These are phyloP conservation scores for Azolla pinnata DNA, from an alignment of 75 land plant genomes.

Conservation along the genomic window DNA sequence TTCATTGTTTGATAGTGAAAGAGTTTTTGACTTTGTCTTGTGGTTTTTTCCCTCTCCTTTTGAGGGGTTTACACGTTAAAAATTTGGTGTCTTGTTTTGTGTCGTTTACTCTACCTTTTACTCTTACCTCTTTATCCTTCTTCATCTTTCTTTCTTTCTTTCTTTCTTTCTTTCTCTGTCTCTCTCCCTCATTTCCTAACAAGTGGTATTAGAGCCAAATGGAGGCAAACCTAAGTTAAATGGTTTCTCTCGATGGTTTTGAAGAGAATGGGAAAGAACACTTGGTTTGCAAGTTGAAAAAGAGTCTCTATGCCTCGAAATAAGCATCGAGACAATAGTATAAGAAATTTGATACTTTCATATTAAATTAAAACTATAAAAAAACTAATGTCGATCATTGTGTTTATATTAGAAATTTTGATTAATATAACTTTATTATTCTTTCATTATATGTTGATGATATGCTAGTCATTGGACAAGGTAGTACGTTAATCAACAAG, in stretches of 20 bases:
- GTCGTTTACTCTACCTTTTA: too few relatives aligned
- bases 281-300: constrained; percentile 16
- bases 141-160: too few relatives aligned
- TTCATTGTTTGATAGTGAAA: too few relatives aligned
- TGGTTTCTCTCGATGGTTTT: constrained; percentile 9
- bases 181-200: too few relatives aligned
- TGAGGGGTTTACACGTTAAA: too few relatives aligned
- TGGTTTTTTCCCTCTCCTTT: too few relatives aligned
- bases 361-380: not conserved
- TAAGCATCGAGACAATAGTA: constrained; percentile 6
- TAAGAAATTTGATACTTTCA: constrained; percentile 6
- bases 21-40: too few relatives aligned
- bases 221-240: too few relatives aligned
- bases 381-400: constrained; percentile 9
- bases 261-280: constrained; percentile 10
- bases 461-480: constrained; percentile 16
- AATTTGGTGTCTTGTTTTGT: too few relatives aligned
- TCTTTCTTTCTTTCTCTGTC: too few relatives aligned
- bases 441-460: constrained; percentile 12
- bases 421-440: constrained; percentile 12
- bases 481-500: constrained; percentile 1
- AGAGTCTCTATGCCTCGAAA: constrained; percentile 8
- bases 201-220: too few relatives aligned
- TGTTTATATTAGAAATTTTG: constrained; percentile 13
- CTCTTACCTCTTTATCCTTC: too few relatives aligned